Base-by-base conservation (phyloP, 2,329 filamentous ascomycete species). In the Daldinia sp. region DNA sequence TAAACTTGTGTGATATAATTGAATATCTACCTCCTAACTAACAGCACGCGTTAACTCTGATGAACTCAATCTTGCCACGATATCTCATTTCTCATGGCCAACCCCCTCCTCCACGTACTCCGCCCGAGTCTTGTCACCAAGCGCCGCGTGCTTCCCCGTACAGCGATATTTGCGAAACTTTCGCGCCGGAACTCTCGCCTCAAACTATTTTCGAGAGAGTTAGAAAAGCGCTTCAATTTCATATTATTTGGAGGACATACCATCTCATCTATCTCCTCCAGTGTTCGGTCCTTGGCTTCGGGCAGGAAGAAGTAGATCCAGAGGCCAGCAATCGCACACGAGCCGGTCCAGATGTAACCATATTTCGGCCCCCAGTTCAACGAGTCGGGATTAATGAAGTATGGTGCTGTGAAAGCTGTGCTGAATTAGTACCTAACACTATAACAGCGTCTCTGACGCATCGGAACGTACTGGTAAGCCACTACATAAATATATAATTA, bases 281-380 rank as follows among this genome's bases (percentile, higher is more conserved):
- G 74, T 0, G 79, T 85, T 19, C 81, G 78, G 47, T 79, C 82
- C 72, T 85, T 84, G 51, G 83, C 82, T 69, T 86, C 83, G 0
- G 84, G 83, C 0, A 85, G 72, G 72, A 77, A 85, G 59, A 83
- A 77, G 67, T 77, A 84, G 25, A 83, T 77, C 76, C 76, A 78
- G 6, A 63, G 48, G 55, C 72, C 76, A 2, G 74, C 70, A 43
- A 76, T 62, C 9, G 67, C 52, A 54, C 76, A 78, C 3, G 75
- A 74, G 1, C 75, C 77, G 4, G 74, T 78, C 84, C 84, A 87
- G 54, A 87, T 85, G 66, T 83, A 87, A 1, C 84, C 81, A 53
- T 87, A 86, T 61, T 82, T 82, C 0, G 85, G 84, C 0, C 84
- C 85, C 84, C 84, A 87, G 67, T 83, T 81, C 35, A 87, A 72